Conservation (phyloP, 768 basidiomycete species). For the Terana coerulea region DNA sequence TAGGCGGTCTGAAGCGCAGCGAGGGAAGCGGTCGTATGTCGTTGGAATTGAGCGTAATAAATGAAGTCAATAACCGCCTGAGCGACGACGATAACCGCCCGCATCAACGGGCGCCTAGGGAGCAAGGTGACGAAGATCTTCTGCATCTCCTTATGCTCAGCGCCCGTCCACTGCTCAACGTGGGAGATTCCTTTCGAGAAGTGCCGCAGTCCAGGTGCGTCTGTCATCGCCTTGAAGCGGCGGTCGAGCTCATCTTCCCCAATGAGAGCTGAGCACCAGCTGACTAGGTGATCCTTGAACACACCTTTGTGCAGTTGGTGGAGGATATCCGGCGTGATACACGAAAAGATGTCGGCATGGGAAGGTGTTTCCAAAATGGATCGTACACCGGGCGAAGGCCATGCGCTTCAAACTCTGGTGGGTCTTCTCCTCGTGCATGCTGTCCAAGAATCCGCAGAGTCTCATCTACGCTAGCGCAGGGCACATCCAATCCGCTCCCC, state of each 20-base stretch:
- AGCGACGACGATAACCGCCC: conserved; percentile 24
- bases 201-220: conserved; percentile 9
- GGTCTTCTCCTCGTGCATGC: background rate
- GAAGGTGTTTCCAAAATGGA: conserved; percentile 33
- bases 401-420: background rate
- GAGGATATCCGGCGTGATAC: conserved; percentile 35
- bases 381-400: conserved; percentile 11
- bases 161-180: conserved; percentile 38
- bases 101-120: conserved; percentile 8
- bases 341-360: conserved; percentile 33
- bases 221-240: conserved; percentile 10
- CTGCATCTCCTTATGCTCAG: conserved; percentile 31
- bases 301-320: conserved; percentile 46
- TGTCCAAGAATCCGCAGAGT: background rate
- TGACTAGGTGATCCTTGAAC: conserved; percentile 39
- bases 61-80: conserved; percentile 36
- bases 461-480: background rate
- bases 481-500: conserved; percentile 1
- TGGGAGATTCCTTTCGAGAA: conserved; percentile 24
- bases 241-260: conserved; percentile 15
- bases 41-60: conserved; percentile 33
- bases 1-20: conserved; percentile 24
- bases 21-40: conserved; percentile 30
- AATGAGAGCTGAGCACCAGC: conserved; percentile 28
- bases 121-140: conserved; percentile 18